These are phyloP conservation scores for Monascus purpureus DNA, from an alignment of 495 filamentous ascomycete genomes.

Conservation along the genomic window DNA sequence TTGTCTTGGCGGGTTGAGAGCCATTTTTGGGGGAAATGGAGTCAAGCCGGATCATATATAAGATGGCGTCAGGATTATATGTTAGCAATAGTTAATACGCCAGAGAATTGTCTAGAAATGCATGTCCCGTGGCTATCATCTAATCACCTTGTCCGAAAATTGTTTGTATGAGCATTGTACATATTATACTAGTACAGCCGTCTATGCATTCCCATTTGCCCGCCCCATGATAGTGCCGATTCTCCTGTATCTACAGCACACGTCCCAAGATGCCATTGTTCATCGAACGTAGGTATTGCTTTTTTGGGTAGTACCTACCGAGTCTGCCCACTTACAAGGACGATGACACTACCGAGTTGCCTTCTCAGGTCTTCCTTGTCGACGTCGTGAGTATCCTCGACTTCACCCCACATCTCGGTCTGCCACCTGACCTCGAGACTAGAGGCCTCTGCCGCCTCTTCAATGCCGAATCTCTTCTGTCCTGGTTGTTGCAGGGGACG, in stretches of 20 bases:
- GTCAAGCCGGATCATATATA: not conserved
- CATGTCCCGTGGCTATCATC: not conserved
- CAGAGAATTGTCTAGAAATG: not conserved
- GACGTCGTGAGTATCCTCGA: conserved; percentile 97
- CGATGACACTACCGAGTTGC: conserved; percentile 74
- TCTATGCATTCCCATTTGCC: too few species aligned
- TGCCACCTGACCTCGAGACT: conserved; percentile 86
- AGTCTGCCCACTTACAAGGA: conserved; percentile 54
- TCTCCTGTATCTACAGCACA: too few species aligned
- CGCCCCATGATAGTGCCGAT: too few species aligned
- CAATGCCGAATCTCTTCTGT: conserved; percentile 31
- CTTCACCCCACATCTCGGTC: conserved; percentile 83
- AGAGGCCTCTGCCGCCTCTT: conserved; percentile 59
- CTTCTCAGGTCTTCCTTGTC: conserved; percentile 80
- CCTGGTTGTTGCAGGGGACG: conserved; percentile 20
- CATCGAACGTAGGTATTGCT: too few species aligned
- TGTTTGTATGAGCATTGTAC: not conserved
- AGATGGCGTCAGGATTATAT: not conserved
- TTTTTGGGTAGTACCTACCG: conserved; percentile 9
- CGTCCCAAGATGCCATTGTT: too few species aligned
- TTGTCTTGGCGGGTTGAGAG: too few species aligned
- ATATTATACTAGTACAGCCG: too few species aligned
- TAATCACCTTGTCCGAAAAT: not conserved
- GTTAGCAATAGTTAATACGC: too few species aligned
- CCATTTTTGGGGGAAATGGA: conserved; percentile 3